Evolutionary conservation across 176 grass and related monocot genomes (phyloP).

Genomic region (Rhynchospora tenuis): DNA sequence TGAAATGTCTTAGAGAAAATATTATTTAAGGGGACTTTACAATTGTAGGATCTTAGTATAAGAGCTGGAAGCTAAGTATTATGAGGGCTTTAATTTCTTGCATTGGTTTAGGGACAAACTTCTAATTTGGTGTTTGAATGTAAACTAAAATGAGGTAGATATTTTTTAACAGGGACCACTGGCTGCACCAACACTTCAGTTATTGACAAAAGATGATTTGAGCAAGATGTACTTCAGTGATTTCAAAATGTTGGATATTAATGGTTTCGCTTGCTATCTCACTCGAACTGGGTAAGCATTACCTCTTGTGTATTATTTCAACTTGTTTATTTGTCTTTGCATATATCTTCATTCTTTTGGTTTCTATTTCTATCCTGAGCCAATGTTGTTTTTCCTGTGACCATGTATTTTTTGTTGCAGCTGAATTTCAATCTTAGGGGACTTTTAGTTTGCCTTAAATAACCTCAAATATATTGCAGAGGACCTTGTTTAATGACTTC

Average conservation of each 20-base stretch:
- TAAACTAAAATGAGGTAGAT: neutral
- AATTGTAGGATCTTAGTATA: neutral
- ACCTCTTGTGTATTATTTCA: neutral
- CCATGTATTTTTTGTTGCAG: neutral
- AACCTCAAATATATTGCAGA: neutral
- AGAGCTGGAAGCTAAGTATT: neutral
- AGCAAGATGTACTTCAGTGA: constrained; percentile 95
- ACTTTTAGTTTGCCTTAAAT: neutral
- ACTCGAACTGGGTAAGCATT: constrained; percentile 83
- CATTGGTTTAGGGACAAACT: neutral
- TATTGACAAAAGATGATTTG: constrained; percentile 81
- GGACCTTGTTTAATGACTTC: neutral
- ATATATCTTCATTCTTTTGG: neutral
- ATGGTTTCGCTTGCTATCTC: constrained; percentile 72
- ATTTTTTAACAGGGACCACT: constrained; percentile 62
- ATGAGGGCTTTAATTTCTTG: neutral
- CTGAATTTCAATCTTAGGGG: neutral
- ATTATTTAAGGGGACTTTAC: neutral
- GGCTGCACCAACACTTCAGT: constrained; percentile 74
- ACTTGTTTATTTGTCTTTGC: neutral
- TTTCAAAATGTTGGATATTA: constrained; percentile 79
- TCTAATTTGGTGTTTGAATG: neutral
- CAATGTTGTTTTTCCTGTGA: neutral
- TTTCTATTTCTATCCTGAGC: neutral
- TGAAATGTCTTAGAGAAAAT: neutral